Percentiles rank a stretch among this genome's conserved stretches.
phyloP scores from a whole-genome alignment of 305 asterid genomes.

The Rubia peregrina region DNA sequence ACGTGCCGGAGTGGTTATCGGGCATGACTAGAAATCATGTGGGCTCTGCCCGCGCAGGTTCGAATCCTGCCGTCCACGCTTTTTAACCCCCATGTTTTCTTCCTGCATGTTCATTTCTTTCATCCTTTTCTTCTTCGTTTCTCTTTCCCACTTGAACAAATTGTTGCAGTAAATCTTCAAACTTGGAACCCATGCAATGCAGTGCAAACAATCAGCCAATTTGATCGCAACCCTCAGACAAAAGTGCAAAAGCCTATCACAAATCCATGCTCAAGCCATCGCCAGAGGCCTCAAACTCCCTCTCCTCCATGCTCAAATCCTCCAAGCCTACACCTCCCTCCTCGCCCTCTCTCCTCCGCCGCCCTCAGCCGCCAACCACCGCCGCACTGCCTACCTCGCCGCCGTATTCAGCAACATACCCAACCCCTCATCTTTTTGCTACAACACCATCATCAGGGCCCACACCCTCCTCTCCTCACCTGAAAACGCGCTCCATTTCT shows the following conservation, averaged over 20 bases:
- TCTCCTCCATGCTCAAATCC: slow-evolving; percentile 43
- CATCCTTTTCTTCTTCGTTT: no score
- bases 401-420: slow-evolving; percentile 45
- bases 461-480: slow-evolving; percentile 47
- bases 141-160: no score
- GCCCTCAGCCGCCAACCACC: neutral
- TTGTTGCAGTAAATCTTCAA: neutral
- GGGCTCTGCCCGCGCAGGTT: slow-evolving; percentile 99
- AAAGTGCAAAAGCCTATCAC: slow-evolving; percentile 42
- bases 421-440: slow-evolving; percentile 50
- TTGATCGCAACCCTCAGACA: slow-evolving; percentile 34
- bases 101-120: neutral
- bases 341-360: slow-evolving; percentile 18
- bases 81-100: neutral
- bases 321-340: slow-evolving; percentile 35
- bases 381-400: slow-evolving; percentile 28
- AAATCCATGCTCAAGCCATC: slow-evolving; percentile 64
- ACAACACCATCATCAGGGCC: slow-evolving; percentile 55
- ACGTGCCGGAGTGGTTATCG: slow-evolving; percentile 99
- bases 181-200: slow-evolving; percentile 9
- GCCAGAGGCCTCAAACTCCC: slow-evolving; percentile 44
- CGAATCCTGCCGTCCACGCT: slow-evolving; percentile 99
- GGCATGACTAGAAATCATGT: slow-evolving; percentile 99
- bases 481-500: slow-evolving; percentile 28
- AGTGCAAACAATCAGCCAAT: slow-evolving; percentile 30